Conservation (phyloP, 2,329 filamentous ascomycete genomes). For the Aspergillus viridinutans region DNA sequence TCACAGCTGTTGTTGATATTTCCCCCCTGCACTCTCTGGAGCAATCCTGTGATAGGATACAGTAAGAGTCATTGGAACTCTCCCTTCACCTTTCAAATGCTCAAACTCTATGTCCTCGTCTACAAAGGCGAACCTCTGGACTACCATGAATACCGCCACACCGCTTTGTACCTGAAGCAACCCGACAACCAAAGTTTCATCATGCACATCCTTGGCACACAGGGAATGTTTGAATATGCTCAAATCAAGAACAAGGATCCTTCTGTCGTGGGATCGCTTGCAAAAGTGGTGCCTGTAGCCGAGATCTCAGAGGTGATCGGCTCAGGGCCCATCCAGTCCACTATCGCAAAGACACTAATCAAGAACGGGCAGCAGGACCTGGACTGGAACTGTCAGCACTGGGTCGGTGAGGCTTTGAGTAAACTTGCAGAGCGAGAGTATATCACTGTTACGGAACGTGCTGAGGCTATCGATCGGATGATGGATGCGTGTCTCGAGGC, state of each 20-base stretch:
- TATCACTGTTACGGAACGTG: conserved; percentile 15
- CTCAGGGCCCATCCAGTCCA: conserved; percentile 13
- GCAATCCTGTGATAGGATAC: background rate
- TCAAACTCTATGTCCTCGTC: conserved; percentile 21
- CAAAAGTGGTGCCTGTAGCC: conserved; percentile 15
- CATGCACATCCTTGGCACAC: conserved; percentile 23
- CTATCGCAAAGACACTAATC: conserved; percentile 18
- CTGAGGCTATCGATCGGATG: conserved; percentile 22
- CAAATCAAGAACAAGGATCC: conserved; percentile 11
- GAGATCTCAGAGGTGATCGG: conserved; percentile 8
- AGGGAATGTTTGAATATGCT: conserved; percentile 24
- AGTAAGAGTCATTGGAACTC: background rate
- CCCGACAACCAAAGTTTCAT: conserved; percentile 12
- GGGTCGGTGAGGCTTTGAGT: conserved; percentile 26
- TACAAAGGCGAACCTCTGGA: conserved; percentile 27
- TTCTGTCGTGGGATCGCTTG: conserved; percentile 10
- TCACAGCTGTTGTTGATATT: background rate
- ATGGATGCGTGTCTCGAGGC: conserved; percentile 26
- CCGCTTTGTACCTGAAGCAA: conserved; percentile 24
- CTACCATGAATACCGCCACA: conserved; percentile 28
- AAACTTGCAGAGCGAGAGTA: conserved; percentile 19
- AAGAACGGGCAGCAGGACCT: conserved; percentile 18
- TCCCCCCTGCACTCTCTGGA: background rate
- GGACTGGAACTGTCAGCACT: conserved; percentile 33
- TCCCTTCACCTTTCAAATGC: background rate